Evolutionary conservation across 2,329 filamentous ascomycete species (phyloP), one percentile per base, ranked within the genome.

Genomic region (Ascochyta koolunga): DNA sequence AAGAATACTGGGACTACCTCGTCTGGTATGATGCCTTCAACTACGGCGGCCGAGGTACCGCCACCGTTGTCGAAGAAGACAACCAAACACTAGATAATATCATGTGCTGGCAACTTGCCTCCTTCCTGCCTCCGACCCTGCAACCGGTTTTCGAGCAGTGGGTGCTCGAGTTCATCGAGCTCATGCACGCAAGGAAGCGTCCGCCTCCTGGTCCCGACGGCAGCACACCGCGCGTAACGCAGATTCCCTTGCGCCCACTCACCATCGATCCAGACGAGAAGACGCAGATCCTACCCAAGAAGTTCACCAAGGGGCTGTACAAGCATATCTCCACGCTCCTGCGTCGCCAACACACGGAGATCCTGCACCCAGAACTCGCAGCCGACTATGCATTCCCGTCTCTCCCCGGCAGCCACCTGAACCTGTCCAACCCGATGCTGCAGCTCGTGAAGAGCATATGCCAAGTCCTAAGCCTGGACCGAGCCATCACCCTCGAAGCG

Each of bases 11-110:
- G 95, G 95, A 99, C 74, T 98, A 97, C 68, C 86, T 99, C 0
- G 87, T 97, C 4, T 99, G 95, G 95, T 98, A 98, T 64, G 95
- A 99, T 65, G 91, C 97, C 76, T 97, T 93, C 81, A 99, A 99
- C 79, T 98, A 98, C 68, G 96, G 95, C 50, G 95, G 95, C 56
- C 96, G 96, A 69, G 95, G 90, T 4, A 96, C 91, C 62, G 86
- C 88, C 43, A 86, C 95, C 66, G 90, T 97, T 3, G 82, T 89
- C 7, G 87, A 87, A 63, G 81, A 81, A 9, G 91, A 93, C 65
- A 86, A 89, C 38, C 92, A 97, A 71, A 83, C 85, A 3, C 83
- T 98, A 13, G 89, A 97, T 66, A 95, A 90, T 10, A 86, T 99
- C 67, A 98, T 99, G 93, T 90, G 96, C 76, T 99, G 96, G 96